These are phyloP conservation scores for Chlorella sp. DNA, from an alignment of 139 green algal species.

Conservation along the genomic window DNA sequence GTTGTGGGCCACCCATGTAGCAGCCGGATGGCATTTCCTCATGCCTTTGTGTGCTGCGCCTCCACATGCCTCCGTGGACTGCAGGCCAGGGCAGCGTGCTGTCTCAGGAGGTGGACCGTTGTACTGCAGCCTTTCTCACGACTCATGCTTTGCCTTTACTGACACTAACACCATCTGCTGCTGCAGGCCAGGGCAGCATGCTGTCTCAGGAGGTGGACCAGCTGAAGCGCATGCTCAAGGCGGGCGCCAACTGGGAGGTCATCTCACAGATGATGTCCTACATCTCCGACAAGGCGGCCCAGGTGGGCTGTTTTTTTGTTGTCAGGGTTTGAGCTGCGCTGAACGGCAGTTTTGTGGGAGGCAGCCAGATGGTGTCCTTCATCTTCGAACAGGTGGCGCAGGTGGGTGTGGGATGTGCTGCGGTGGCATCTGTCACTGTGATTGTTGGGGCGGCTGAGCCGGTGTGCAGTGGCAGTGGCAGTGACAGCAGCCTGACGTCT, in stretches of 20 bases:
- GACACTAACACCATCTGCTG: neutral
- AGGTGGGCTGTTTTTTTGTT: too few species aligned
- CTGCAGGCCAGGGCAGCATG: slow-evolving; percentile 37
- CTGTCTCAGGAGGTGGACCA: slow-evolving; percentile 43
- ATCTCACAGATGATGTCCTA: slow-evolving; percentile 45
- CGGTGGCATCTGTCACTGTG: neutral
- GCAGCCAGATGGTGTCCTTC: too few species aligned
- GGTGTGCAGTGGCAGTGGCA: too few species aligned
- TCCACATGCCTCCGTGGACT: too few species aligned
- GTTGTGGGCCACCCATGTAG: neutral
- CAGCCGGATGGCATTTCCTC: slow-evolving; percentile 1
- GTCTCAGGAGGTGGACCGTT: slow-evolving; percentile 40
- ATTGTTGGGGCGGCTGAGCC: neutral
- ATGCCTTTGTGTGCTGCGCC: too few species aligned
- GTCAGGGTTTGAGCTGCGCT: too few species aligned
- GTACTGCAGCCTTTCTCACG: too few species aligned
- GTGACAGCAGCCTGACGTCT: too few species aligned
- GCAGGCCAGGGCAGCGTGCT: slow-evolving; percentile 42
- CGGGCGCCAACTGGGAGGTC: slow-evolving; percentile 47
- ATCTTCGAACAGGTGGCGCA: too few species aligned
- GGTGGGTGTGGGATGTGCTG: too few species aligned
- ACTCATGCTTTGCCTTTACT: too few species aligned
- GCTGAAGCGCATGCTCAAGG: slow-evolving; percentile 45
- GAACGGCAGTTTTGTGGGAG: too few species aligned
- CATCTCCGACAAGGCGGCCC: slow-evolving; percentile 46